Evolutionary conservation across 352 stramenopile species (phyloP), one percentile per base, ranked within the genome.

Genomic region (Phytophthora rubi): DNA sequence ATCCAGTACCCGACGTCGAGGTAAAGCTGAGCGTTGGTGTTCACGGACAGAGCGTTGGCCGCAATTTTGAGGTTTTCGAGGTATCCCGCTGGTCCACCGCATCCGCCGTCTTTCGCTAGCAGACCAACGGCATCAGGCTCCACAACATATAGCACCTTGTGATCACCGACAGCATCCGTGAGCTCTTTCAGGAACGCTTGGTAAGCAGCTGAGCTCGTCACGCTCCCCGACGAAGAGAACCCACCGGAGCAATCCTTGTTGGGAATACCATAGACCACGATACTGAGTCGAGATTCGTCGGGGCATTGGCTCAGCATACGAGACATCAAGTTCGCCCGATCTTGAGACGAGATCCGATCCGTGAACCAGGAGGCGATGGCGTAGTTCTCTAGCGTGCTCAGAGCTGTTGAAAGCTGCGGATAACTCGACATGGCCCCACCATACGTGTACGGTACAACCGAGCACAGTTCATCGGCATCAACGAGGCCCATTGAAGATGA

Each of bases 231-330:
- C 6, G 71, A 56, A 51, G 82, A 92, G 56, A 80, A 83, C 13
- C 74, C 74, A 6, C 75, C 80, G 0, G 77, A 66, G 51, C 85
- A 93, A 70, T 93, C 85, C 58, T 93, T 93, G 71, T 91, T 86
- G 12, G 85, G 83, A 18, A 93, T 74, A 4, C 85, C 85, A 63
- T 93, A 93, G 42, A 93, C 73, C 16, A 91, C 80, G 30, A 91
- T 69, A 39, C 63, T 88, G n/a, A 90, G 66, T 3, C 81, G 80
- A 45, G 71, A 79, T 18, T 73, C 68, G 1, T 71, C 63, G 7
- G 61, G 23, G 26, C 82, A 90, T 51, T 73, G 48, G 28, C 21
- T 65, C 13, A 85, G 66, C 33, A 90, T 72, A 13, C 71, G 53
- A 59, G 68, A 61, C 18, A 76, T 53, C 52, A 73, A 65, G 9